Evolutionary conservation across 23 red algal genomes (phyloP).

Genomic region (Gracilaria gracilis): DNA sequence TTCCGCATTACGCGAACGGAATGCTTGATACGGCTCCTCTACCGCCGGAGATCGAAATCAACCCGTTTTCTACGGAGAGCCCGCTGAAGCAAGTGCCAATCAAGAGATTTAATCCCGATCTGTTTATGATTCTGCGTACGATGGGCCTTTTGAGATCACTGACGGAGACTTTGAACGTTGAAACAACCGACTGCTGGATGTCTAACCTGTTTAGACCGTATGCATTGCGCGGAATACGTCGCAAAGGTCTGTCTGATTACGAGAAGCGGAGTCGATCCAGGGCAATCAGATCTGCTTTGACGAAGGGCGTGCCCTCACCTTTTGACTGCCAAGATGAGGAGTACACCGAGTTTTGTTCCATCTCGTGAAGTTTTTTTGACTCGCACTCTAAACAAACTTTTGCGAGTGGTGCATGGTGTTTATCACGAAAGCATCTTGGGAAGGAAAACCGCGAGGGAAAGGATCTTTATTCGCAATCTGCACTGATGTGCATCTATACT

Average conservation of each 20-base stretch:
- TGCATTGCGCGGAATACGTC: slow-evolving; percentile 65
- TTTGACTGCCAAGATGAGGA: slow-evolving; percentile 46
- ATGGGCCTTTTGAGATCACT: slow-evolving; percentile 86
- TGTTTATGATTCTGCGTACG: slow-evolving; percentile 88
- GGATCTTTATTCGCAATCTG: neutral
- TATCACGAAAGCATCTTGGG: neutral
- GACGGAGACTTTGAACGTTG: slow-evolving; percentile 53
- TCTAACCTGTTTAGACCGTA: slow-evolving; percentile 73
- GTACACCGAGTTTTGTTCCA: slow-evolving; percentile 22
- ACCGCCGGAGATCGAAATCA: slow-evolving; percentile 82
- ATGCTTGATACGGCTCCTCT: slow-evolving; percentile 90
- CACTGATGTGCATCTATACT: neutral
- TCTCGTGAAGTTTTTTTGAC: neutral
- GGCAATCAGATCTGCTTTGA: slow-evolving; percentile 34
- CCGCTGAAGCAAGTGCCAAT: slow-evolving; percentile 78
- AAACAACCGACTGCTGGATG: slow-evolving; percentile 62
- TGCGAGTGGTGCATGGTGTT: neutral
- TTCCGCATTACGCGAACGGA: slow-evolving; percentile 85
- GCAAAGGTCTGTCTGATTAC: neutral
- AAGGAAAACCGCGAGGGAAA: neutral
- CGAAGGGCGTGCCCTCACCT: slow-evolving; percentile 55
- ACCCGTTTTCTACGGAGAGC: slow-evolving; percentile 61
- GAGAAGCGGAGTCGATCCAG: slow-evolving; percentile 12
- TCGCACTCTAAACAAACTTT: neutral
- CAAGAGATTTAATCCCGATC: slow-evolving; percentile 75